These are phyloP conservation scores for Edaphochlamys debaryana DNA, from an alignment of 139 green algal species.

Conservation along the genomic window DNA sequence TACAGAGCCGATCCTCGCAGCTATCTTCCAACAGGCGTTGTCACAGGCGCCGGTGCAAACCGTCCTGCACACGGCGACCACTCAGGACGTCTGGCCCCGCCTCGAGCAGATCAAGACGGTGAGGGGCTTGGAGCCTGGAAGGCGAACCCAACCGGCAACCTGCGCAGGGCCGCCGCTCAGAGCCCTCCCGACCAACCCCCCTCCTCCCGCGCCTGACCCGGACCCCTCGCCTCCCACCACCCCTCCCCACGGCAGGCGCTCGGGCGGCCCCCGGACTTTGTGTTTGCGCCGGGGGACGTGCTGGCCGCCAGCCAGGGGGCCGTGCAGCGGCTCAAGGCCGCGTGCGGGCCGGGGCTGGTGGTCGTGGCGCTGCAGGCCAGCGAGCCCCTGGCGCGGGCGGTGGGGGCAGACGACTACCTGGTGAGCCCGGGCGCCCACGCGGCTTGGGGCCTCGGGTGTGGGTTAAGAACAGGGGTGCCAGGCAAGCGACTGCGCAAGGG, in stretches of 20 bases:
- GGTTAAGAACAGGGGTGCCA: too few relatives aligned
- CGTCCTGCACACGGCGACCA: not conserved
- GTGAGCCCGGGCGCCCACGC: not conserved
- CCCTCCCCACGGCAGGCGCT: too few relatives aligned
- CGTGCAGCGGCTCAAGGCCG: not conserved
- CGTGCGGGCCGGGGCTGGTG: not conserved
- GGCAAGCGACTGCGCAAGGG: too few relatives aligned
- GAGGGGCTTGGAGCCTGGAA: too few relatives aligned
- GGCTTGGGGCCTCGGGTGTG: too few relatives aligned
- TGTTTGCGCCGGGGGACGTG: constrained; percentile 6
- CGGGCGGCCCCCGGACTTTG: constrained; percentile 13
- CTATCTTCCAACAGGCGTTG: constrained; percentile 16
- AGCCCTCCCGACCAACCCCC: too few relatives aligned
- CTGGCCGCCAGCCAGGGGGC: not conserved
- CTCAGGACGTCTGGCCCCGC: not conserved
- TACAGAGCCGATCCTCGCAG: not conserved
- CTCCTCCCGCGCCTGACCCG: too few relatives aligned
- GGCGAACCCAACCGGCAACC: too few relatives aligned
- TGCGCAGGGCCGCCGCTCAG: too few relatives aligned
- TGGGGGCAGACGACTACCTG: constrained; percentile 24
- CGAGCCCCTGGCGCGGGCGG: constrained; percentile 17
- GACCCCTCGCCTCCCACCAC: too few relatives aligned
- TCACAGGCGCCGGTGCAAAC: not conserved
- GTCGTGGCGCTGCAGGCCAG: constrained; percentile 28
- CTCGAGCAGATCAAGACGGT: constrained; percentile 29